Evolutionary conservation across 2,329 filamentous ascomycete genomes (phyloP).

Genomic region (Hymenoscyphus scutula): DNA sequence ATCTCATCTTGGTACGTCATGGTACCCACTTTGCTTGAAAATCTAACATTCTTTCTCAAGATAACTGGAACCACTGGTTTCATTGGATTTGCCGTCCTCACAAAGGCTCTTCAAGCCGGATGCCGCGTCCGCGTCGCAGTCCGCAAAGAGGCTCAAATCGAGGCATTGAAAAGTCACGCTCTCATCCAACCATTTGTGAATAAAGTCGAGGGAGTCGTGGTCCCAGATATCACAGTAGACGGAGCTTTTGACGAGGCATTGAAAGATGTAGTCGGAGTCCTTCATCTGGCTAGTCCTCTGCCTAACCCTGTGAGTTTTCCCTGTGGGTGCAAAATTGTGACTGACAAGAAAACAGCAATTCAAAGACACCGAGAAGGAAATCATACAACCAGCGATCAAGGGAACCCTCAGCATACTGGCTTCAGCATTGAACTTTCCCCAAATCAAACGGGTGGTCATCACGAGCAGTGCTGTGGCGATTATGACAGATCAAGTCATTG

Average conservation of each 20-base stretch:
- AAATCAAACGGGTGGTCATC: constrained; percentile 18
- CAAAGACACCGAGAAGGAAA: constrained; percentile 17
- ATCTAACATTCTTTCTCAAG: constrained; percentile 12
- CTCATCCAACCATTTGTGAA: constrained; percentile 7
- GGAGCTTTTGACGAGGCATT: constrained; percentile 17
- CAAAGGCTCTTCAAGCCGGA: constrained; percentile 16
- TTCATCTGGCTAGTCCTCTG: constrained; percentile 17
- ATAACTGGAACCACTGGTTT: constrained; percentile 24
- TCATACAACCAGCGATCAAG: constrained; percentile 17
- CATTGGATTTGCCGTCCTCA: constrained; percentile 21
- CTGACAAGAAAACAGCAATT: constrained; percentile 6
- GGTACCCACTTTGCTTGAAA: background rate
- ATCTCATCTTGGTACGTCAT: constrained; percentile 17
- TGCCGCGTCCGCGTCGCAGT: constrained; percentile 18
- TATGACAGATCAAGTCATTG: constrained; percentile 11
- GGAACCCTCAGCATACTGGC: constrained; percentile 16
- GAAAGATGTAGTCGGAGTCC: constrained; percentile 15
- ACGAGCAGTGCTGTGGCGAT: constrained; percentile 23
- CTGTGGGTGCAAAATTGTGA: background rate
- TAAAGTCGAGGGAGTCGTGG: constrained; percentile 12
- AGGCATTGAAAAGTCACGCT: constrained; percentile 10
- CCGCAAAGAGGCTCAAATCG: constrained; percentile 13
- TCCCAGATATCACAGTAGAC: constrained; percentile 16
- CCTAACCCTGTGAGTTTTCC: constrained; percentile 10
- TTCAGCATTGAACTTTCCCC: constrained; percentile 15